Evolutionary conservation across 2,329 filamentous ascomycete genomes (phyloP).

Genomic region (Pseudopithomyces maydicus): DNA sequence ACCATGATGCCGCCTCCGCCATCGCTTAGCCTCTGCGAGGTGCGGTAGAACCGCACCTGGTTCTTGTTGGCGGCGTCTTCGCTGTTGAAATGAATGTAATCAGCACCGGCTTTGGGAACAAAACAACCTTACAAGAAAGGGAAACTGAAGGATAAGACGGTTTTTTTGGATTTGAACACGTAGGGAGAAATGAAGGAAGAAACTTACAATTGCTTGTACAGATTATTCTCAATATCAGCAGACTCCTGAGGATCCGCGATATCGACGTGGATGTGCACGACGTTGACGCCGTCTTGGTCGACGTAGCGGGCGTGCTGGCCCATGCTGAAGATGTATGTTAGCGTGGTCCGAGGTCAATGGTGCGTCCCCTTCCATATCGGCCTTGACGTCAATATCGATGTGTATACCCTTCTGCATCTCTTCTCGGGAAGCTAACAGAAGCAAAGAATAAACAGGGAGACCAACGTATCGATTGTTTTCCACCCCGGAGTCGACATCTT

Average conservation of each 20-base stretch:
- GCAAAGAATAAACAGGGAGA: too few relatives aligned
- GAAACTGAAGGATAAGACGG: too few relatives aligned
- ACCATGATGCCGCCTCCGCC: slow-evolving; percentile 9
- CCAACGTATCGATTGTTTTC: neutral
- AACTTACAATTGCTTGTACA: slow-evolving; percentile 5
- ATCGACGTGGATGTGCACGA: slow-evolving; percentile 5
- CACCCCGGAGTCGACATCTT: neutral
- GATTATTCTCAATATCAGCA: slow-evolving; percentile 4
- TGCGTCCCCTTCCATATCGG: too few relatives aligned
- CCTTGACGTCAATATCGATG: too few relatives aligned
- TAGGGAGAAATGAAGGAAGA: neutral
- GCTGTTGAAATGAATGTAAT: neutral
- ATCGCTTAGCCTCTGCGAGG: slow-evolving; percentile 6
- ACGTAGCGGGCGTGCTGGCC: slow-evolving; percentile 8
- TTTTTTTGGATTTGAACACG: too few relatives aligned
- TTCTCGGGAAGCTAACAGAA: too few relatives aligned
- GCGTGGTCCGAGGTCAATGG: too few relatives aligned
- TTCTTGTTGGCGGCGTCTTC: slow-evolving; percentile 3
- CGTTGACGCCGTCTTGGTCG: slow-evolving; percentile 12
- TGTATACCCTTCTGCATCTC: too few relatives aligned
- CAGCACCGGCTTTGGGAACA: neutral
- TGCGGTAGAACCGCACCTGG: slow-evolving; percentile 9
- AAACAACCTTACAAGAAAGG: too few relatives aligned
- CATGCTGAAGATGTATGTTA: neutral
- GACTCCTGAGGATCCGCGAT: slow-evolving; percentile 6